Evolutionary conservation across 1,284 basidiomycete genomes (phyloP).

Genomic region (Pholiota adiposa): DNA sequence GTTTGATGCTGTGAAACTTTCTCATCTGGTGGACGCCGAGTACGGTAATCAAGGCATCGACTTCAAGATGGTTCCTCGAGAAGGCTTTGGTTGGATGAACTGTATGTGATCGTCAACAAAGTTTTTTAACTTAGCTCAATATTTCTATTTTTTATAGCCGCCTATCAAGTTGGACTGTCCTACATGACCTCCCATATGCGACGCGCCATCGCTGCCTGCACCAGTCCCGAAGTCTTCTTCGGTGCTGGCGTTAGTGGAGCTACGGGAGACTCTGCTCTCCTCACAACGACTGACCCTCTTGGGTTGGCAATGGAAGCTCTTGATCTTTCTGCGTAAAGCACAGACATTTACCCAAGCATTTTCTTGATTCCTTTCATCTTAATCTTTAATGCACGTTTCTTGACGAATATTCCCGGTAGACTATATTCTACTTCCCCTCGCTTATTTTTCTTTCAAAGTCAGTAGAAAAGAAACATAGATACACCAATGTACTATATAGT

Average conservation of each 20-base stretch:
- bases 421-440: neutral
- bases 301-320: constrained; percentile 74
- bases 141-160: constrained; percentile 56
- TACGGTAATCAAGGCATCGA: constrained; percentile 99
- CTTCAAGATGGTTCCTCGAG: constrained; percentile 94
- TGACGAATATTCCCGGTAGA: neutral
- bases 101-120: constrained; percentile 48
- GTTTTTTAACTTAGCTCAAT: neutral
- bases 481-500: constrained; percentile 11
- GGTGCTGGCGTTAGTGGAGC: constrained; percentile 44
- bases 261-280: constrained; percentile 37
- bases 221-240: constrained; percentile 91
- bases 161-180: constrained; percentile 94
- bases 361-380: neutral
- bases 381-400: constrained; percentile 1
- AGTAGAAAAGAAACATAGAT: constrained; percentile 5
- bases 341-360: neutral
- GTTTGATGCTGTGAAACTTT: constrained; percentile 96
- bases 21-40: constrained; percentile 96
- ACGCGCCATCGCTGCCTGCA: constrained; percentile 91
- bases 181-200: constrained; percentile 95
- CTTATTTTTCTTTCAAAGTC: neutral
- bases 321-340: constrained; percentile 25
- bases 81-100: constrained; percentile 99
- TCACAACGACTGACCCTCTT: constrained; percentile 61